Conservation (phyloP, 805 yeast species). For the Wickerhamiella azyma region DNA sequence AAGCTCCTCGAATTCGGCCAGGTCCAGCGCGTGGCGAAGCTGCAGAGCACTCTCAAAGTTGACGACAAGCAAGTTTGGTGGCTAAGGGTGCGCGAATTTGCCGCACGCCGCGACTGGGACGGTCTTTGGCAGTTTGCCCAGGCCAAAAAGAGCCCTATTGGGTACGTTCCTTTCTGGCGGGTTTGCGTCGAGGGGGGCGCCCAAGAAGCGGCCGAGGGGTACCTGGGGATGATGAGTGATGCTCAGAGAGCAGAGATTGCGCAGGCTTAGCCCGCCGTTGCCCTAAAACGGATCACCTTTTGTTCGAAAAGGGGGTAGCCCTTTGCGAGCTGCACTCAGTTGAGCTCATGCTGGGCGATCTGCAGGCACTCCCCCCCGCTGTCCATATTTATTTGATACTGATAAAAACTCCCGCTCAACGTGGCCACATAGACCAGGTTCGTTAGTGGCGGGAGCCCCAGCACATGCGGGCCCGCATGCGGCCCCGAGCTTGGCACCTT, state of each 20-base stretch:
- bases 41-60: conserved; percentile 42
- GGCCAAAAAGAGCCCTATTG: conserved; percentile 50
- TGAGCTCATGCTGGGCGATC: conserved; percentile 45
- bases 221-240: conserved; percentile 36
- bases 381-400: conserved; percentile 70
- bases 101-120: conserved; percentile 38
- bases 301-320: too few species aligned
- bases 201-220: conserved; percentile 43
- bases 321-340: too few species aligned
- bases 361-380: conserved; percentile 88
- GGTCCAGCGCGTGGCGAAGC: conserved; percentile 33
- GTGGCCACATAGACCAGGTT: conserved; percentile 45
- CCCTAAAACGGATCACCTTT: too few species aligned
- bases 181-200: conserved; percentile 43
- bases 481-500: conserved; percentile 40
- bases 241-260: background rate
- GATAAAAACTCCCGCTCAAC: conserved; percentile 65
- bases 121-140: conserved; percentile 41
- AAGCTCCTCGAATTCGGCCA: conserved; percentile 38
- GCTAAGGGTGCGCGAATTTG: conserved; percentile 36
- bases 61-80: conserved; percentile 44
- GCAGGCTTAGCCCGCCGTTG: too few species aligned
- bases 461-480: conserved; percentile 23
- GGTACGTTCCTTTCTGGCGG: conserved; percentile 50
- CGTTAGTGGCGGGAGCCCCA: conserved; percentile 26